Conservation (phyloP, 768 basidiomycete genomes). For the Lactarius akahatsu region DNA sequence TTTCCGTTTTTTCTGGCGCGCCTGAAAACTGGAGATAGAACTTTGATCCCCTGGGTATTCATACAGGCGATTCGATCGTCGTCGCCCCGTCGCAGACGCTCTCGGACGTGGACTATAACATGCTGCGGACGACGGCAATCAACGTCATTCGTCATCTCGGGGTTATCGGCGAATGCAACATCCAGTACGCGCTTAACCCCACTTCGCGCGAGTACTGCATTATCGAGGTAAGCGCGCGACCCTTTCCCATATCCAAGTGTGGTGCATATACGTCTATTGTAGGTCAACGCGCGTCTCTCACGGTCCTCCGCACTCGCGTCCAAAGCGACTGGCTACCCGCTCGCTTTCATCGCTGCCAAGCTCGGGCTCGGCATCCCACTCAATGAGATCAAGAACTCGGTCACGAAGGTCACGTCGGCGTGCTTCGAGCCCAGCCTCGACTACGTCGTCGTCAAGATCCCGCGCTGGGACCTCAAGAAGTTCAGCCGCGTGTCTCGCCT, state of each 20-base stretch:
- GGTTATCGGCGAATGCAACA: conserved; percentile 98
- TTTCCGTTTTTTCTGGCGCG: not conserved
- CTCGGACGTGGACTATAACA: conserved; percentile 99
- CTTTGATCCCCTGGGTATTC: conserved; percentile 97
- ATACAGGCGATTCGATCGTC: conserved; percentile 98
- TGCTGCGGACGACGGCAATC: conserved; percentile 97
- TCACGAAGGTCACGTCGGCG: conserved; percentile 93
- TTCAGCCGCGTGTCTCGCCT: conserved; percentile 90
- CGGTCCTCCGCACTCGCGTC: conserved; percentile 97
- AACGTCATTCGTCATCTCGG: conserved; percentile 99
- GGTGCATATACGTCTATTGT: not conserved
- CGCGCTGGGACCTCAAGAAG: conserved; percentile 99
- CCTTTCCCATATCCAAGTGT: not conserved
- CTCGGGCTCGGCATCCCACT: conserved; percentile 95
- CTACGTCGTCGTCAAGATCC: conserved; percentile 97
- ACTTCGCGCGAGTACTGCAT: conserved; percentile 96
- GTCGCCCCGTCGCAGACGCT: conserved; percentile 97
- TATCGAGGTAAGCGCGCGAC: conserved; percentile 66
- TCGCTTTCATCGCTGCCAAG: conserved; percentile 98
- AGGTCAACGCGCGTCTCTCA: conserved; percentile 96
- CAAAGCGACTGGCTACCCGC: conserved; percentile 96
- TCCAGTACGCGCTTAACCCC: conserved; percentile 97
- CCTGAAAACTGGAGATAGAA: conserved; percentile 55
- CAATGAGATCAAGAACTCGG: conserved; percentile 96
- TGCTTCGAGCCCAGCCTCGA: conserved; percentile 99